Percentiles rank a stretch among this genome's conserved stretches.
These are phyloP conservation scores for Pichia sp. DNA, from an alignment of 1,139 yeast species.

Conservation along the genomic window DNA sequence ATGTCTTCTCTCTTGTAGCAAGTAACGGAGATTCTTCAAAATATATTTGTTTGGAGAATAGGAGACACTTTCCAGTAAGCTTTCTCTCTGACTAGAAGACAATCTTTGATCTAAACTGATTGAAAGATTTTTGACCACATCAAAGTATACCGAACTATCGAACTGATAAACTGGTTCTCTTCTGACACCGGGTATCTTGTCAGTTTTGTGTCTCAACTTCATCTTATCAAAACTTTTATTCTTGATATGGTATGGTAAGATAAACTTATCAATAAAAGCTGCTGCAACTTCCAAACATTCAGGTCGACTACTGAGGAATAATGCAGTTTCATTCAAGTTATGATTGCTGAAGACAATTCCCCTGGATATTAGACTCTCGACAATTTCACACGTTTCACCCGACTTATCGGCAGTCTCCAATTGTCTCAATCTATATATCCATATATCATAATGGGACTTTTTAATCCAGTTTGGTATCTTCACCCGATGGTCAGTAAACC, in stretches of 20 bases:
- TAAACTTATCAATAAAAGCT: constrained; percentile 30
- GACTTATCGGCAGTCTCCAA: constrained; percentile 20
- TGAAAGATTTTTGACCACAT: constrained; percentile 29
- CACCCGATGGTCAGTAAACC: constrained; percentile 3
- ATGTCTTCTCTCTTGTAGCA: constrained; percentile 9
- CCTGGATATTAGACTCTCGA: constrained; percentile 26
- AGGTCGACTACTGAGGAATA: constrained; percentile 23
- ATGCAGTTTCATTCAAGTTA: constrained; percentile 34
- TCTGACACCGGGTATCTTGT: constrained; percentile 16
- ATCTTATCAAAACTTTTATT: constrained; percentile 16
- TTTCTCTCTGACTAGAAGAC: constrained; percentile 8
- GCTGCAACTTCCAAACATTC: constrained; percentile 29
- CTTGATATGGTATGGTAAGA: constrained; percentile 31
- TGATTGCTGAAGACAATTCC: constrained; percentile 33
- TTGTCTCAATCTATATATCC: constrained; percentile 23
- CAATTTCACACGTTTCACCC: constrained; percentile 22
- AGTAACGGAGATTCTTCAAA: constrained; percentile 15
- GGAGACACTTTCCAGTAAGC: constrained; percentile 10
- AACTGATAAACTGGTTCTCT: constrained; percentile 22
- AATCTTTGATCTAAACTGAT: constrained; percentile 8
- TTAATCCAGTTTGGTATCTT: constrained; percentile 19
- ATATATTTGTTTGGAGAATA: constrained; percentile 13
- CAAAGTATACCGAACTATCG: constrained; percentile 41
- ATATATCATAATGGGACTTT: constrained; percentile 19
- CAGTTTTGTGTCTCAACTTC: constrained; percentile 17